A percentile compares a stretch with the other conserved stretches of the same genome.
phyloP scores from a whole-genome alignment of 2,329 filamentous ascomycete genomes.

The Claviceps maximensis region DNA sequence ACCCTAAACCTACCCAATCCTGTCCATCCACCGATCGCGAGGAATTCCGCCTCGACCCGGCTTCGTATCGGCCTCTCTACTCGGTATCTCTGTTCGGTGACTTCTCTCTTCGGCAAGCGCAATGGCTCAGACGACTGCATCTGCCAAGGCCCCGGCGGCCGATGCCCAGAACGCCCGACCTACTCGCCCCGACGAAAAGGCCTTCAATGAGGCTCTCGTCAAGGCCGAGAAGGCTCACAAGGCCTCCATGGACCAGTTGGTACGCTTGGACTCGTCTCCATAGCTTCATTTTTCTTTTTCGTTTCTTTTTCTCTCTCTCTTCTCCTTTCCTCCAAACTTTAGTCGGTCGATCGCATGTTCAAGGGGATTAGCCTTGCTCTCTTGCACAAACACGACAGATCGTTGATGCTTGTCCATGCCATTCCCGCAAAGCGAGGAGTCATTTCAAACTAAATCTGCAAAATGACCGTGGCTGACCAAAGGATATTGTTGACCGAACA shows the following conservation, averaged over 20 bases:
- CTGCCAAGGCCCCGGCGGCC: constrained; percentile 28
- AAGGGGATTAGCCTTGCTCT: too few relatives aligned
- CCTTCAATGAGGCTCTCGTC: constrained; percentile 65
- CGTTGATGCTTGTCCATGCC: too few relatives aligned
- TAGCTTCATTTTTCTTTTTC: neutral
- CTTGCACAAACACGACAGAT: too few relatives aligned
- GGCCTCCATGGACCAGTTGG: constrained; percentile 51
- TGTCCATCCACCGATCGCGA: constrained; percentile 3
- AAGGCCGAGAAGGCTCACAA: constrained; percentile 80
- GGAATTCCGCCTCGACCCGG: constrained; percentile 4
- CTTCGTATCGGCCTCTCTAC: constrained; percentile 10
- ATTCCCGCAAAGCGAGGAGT: too few relatives aligned
- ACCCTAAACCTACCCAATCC: neutral
- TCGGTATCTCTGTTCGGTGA: constrained; percentile 4
- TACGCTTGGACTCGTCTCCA: constrained; percentile 14
- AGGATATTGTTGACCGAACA: constrained; percentile 24
- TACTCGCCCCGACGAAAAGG: constrained; percentile 74
- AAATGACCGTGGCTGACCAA: constrained; percentile 6
- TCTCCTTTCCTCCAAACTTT: too few relatives aligned
- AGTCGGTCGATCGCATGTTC: too few relatives aligned
- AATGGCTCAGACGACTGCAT: constrained; percentile 33
- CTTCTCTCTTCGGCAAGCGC: constrained; percentile 16
- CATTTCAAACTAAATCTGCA: too few relatives aligned
- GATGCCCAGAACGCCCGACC: constrained; percentile 45
- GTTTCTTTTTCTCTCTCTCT: neutral